Percentiles rank a stretch among this genome's conserved stretches.
Evolutionary conservation across 305 asterid genomes (phyloP).

Genomic region (Solanum chacoense): DNA sequence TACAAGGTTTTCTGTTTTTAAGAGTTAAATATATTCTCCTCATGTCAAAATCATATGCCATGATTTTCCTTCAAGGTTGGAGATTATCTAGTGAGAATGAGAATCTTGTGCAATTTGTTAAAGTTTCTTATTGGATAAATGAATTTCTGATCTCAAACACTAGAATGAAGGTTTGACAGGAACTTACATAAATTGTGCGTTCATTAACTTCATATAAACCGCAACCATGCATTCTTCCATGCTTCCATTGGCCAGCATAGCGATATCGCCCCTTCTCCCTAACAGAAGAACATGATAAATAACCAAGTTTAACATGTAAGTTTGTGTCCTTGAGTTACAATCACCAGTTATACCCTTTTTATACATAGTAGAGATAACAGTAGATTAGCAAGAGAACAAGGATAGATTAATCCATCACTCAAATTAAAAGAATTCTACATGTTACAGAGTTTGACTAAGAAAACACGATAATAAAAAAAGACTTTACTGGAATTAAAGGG

Average conservation of each 20-base stretch:
- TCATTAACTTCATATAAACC: slow-evolving; percentile 93
- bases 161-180: background rate
- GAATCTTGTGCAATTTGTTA: background rate
- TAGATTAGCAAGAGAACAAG: background rate
- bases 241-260: slow-evolving; percentile 99
- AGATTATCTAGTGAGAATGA: background rate
- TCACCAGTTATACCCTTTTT: background rate
- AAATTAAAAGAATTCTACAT: background rate
- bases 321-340: background rate
- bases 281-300: slow-evolving; percentile 8
- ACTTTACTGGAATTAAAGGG: background rate
- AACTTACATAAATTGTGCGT: slow-evolving; percentile 56
- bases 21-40: background rate
- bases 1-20: background rate
- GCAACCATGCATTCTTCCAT: slow-evolving; percentile 97
- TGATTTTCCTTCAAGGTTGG: background rate
- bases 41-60: background rate
- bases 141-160: background rate
- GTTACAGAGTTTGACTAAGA: background rate
- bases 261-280: slow-evolving; percentile 96
- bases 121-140: background rate
- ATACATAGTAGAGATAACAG: background rate
- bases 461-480: background rate
- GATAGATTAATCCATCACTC: background rate
- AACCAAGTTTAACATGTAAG: background rate